Evolutionary conservation across 2,329 filamentous ascomycete species (phyloP).

Genomic region (Penicillium aurantiogriseum): DNA sequence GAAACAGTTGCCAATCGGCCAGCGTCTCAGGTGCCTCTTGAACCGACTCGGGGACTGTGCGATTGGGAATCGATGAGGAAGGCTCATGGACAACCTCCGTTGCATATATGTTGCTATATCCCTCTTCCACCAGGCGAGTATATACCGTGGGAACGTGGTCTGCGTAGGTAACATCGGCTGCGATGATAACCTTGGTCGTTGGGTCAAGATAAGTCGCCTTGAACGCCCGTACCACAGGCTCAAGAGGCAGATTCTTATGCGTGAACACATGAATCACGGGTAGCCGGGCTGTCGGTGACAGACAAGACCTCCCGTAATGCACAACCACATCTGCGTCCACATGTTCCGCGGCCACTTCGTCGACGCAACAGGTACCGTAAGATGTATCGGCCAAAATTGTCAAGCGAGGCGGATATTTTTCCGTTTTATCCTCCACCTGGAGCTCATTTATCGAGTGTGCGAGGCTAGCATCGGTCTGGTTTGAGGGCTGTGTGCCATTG

Average conservation of each 20-base stretch:
- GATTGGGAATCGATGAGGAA: slow-evolving; percentile 77
- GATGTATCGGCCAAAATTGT: slow-evolving; percentile 94
- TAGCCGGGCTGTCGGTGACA: slow-evolving; percentile 82
- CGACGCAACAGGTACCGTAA: slow-evolving; percentile 94
- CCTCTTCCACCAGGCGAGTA: slow-evolving; percentile 54
- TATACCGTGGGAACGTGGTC: slow-evolving; percentile 66
- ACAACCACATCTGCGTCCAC: slow-evolving; percentile 86
- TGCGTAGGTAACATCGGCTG: slow-evolving; percentile 86
- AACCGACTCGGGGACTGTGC: slow-evolving; percentile 60
- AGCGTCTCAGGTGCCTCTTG: slow-evolving; percentile 51
- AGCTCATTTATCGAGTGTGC: slow-evolving; percentile 30
- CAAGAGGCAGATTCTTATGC: slow-evolving; percentile 63
- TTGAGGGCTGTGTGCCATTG: slow-evolving; percentile 14
- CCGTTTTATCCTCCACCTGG: slow-evolving; percentile 21
- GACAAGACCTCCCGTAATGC: slow-evolving; percentile 88
- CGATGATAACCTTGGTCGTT: slow-evolving; percentile 67
- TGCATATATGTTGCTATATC: slow-evolving; percentile 69
- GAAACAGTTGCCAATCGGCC: slow-evolving; percentile 72
- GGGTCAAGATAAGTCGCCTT: slow-evolving; percentile 65
- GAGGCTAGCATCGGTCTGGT: slow-evolving; percentile 18
- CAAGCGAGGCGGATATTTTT: slow-evolving; percentile 48
- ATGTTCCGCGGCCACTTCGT: slow-evolving; percentile 95
- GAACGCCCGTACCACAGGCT: slow-evolving; percentile 61
- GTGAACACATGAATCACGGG: slow-evolving; percentile 93
- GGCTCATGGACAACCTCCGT: slow-evolving; percentile 77